phyloP scores from a whole-genome alignment of 1,284 basidiomycete genomes.

The Meripilus lineatus region DNA sequence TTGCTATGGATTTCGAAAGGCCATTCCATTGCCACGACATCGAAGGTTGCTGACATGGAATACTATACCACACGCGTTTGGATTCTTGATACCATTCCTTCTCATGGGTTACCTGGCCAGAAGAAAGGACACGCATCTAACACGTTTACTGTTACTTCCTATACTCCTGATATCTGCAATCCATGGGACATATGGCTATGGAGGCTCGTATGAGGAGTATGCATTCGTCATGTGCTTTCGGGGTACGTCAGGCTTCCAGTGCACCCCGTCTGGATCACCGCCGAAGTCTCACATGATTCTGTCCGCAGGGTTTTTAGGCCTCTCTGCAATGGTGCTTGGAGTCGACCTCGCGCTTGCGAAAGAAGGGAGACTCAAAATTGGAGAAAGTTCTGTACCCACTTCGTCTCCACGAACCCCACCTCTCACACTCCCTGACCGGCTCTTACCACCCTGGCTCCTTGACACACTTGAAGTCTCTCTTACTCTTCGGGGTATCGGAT shows the following conservation, averaged over 20 bases:
- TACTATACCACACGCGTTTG: conserved; percentile 41
- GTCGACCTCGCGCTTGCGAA: conserved; percentile 47
- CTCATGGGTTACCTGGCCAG: conserved; percentile 68
- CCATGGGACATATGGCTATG: conserved; percentile 54
- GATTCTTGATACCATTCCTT: conserved; percentile 52
- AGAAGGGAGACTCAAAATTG: conserved; percentile 56
- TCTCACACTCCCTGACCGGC: not conserved
- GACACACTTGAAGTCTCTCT: conserved; percentile 55
- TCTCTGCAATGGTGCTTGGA: conserved; percentile 38
- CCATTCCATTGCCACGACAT: no score
- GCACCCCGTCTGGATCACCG: conserved; percentile 4
- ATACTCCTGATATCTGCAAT: conserved; percentile 45
- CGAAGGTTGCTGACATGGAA: no score
- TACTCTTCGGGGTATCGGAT: conserved; percentile 55
- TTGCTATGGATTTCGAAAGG: no score
- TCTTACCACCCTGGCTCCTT: conserved; percentile 19
- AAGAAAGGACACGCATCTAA: conserved; percentile 54
- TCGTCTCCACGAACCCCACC: not conserved
- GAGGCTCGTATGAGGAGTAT: conserved; percentile 41
- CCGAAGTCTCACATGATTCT: conserved; percentile 5
- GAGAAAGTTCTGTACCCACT: conserved; percentile 11
- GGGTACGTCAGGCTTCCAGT: conserved; percentile 37
- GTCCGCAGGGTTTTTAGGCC: conserved; percentile 12
- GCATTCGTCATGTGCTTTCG: conserved; percentile 68
- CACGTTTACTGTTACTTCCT: conserved; percentile 60